Evolutionary conservation across 2,329 filamentous ascomycete genomes (phyloP), one percentile per base, ranked within the genome.

Genomic region (Calonectria hongkongensis): DNA sequence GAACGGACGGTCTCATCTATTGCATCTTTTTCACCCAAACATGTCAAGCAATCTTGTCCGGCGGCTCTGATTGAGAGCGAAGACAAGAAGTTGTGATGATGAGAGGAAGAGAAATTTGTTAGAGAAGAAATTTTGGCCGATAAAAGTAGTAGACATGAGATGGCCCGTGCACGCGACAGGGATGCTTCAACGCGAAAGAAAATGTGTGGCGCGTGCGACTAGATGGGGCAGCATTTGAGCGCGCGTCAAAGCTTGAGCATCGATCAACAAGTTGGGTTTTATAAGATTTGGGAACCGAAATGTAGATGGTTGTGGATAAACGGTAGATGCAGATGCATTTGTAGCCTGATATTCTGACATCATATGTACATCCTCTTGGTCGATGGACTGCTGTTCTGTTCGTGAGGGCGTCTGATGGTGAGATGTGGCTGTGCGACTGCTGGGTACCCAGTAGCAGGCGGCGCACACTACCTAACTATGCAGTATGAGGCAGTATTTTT

Each of bases 111-210:
- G 76, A 80, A 78, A 21, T 73, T 63, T 74, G 73, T n/a, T 16
- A 66, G 60, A 77, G 51, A 71, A 67, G 76, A 79, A 77, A 75
- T 79, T 79, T 79, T 72, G 62, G 58, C 25, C 48, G 71, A 45
- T 69, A 79, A 79, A 79, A 73, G 73, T 64, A 73, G 27, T 68
- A 71, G 18, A 71, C 64, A 41, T 16, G 45, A 28, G 21, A 45
- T 77, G 78, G 78, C 60, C 78, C 77, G 78, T 79, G 78, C 78
- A 41, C 68, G 12, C 33, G 4, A 41, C 60, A 68, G 67, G 72
- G 73, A 73, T 69, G 66, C 68, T 75, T 67, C 45, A 41, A 25
- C 51, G 54, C 54, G 66, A 66, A 66, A 51, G 56, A 30, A 36
- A 60, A 30, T 36, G 60, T 74, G 73, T 75, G 73, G 73, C 73